Evolutionary conservation across 305 asterid genomes (phyloP), one percentile per base, ranked within the genome.

Genomic region (Rubia tinctorum): DNA sequence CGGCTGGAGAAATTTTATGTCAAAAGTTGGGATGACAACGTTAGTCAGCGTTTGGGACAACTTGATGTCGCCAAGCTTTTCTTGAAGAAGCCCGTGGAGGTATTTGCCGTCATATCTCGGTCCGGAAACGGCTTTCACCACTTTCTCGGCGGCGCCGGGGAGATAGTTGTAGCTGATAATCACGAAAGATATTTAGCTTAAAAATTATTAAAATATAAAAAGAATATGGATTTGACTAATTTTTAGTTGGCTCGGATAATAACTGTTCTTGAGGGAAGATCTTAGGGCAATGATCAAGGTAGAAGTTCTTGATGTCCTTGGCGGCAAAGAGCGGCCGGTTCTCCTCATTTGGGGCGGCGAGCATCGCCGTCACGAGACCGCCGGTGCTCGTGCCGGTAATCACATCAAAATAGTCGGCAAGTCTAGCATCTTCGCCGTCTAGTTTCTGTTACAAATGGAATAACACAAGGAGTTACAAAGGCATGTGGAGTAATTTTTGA

Each of bases 301-400:
- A 84, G 49, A 84, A 84, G 4, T 75, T 74, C 9, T 65, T 77
- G 43, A 84, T 82, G 34, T 84, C 86, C 44, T 80, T 84, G 4
- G 88, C 88, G 1, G 86, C 79, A 68, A 63, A 84, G 10, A 77
- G 53, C 6, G 83, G 82, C 22, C 88, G 81, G 6, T 77, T 17
- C 22, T 75, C 69, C 20, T 72, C 62, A 56, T 79, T 23, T 1
- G 87, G 87, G 30, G 83, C 71, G 0, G 87, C 70, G 37, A 80
- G 43, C 87, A 80, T 78, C 20, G 85, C 81, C 2, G 87, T 71
- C 20, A 83, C 81, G 8, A 83, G 64, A 58, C 8, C 87, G 8
- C 66, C 66, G 0, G 43, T 58, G 34, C 64, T 58, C 7, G 64
- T 58, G 15, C 64, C 64, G 30, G 64, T n/a, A 58, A 58, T 58